Evolutionary conservation across 2,329 filamentous ascomycete genomes (phyloP), one percentile per base, ranked within the genome.

Genomic region (Beauveria scarabaeidicola): DNA sequence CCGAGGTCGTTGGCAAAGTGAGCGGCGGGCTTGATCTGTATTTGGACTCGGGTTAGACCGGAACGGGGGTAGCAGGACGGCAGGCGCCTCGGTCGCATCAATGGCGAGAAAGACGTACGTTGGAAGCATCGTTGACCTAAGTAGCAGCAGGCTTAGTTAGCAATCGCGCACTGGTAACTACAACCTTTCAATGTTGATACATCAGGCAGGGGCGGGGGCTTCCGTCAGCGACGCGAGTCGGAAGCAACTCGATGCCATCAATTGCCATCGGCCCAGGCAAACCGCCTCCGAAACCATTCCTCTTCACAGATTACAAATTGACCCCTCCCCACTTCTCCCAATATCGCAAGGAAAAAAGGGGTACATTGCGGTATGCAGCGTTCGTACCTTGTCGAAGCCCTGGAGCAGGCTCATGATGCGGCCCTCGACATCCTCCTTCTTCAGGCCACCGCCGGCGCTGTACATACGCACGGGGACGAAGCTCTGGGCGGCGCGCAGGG

Each of bases 1-100:
- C 92, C 94, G 65, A 99, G 89, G 78, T 99, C 93, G 76, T 97
- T 97, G 73, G 91, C 84, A 79, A 99, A 99, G 84, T 97, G 92
- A 61, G 93, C 88, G 58, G 80, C 81, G 64, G 84, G 78, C 70
- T 86, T 90, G 74, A 99, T 90, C 93, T 97, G 63, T 58, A 48
- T 23, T 13, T 61, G 55, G 36, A 50, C 29, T 58, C 40, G 38
- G 54, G 68, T 69, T 44, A 64, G 51, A 56, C 19, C 52, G 25
- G 44, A 15, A 50, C n/a, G 23, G 36, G 25, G 21, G 6, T 10
- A 19, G n/a, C 17, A 27, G 27, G 3, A 7, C 10, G 6, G 36
- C 15, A 5, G 25, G 32, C 36, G 2, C 13, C 13, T 58, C 38
- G 60, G 48, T 5, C 11, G 17, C n/a, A 27, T 21, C 23, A 52